Evolutionary conservation across 2,329 filamentous ascomycete genomes (phyloP), one percentile per base, ranked within the genome.

Genomic region (Pseudopithomyces maydicus): DNA sequence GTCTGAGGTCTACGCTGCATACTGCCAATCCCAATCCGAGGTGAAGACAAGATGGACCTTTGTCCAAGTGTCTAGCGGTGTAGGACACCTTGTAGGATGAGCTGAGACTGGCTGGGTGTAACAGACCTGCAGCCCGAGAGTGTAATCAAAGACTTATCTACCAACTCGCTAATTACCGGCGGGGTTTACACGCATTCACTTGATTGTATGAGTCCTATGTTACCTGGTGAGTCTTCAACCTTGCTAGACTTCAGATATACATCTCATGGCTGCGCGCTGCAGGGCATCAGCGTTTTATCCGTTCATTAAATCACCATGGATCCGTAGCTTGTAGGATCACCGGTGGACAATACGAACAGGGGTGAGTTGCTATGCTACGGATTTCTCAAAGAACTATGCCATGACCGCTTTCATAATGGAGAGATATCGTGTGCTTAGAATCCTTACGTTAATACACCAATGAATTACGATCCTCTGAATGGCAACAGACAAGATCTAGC

Each of bases 61-160:
- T 5, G 14, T n/a, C 14, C 5, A 4, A 14, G 35, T 11, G 12
- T 11, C n/a, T 5, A 38, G 12, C 35, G 35, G 12, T n/a, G 35
- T 14, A 38, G 35, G 12, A 38, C 5, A 38, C 5, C 14, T 38
- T n/a, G n/a, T n/a, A 14, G 35, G 35, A 5, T 38, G 35, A 38
- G 35, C 35, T n/a, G 12, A 11, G 5, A 11, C 35, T 14, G 35
- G 12, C 67, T 66, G 35, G 56, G 54, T 1, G 64, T 81, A 69
- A 85, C 82, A 12, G 82, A 76, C 52, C 85, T 84, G 68, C 79
- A 85, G 65, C 88, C 89, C 41, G 85, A 78, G n/a, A 81, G 77
- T 20, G 81, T 79, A 2, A 76, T 68, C 14, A 85, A 67, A 15
- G 73, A 67, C 14, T 82, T 82, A 29, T 73, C 69, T 26, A 78